Evolutionary conservation across 2,329 filamentous ascomycete species (phyloP).

Genomic region (Aureobasidium sp.): DNA sequence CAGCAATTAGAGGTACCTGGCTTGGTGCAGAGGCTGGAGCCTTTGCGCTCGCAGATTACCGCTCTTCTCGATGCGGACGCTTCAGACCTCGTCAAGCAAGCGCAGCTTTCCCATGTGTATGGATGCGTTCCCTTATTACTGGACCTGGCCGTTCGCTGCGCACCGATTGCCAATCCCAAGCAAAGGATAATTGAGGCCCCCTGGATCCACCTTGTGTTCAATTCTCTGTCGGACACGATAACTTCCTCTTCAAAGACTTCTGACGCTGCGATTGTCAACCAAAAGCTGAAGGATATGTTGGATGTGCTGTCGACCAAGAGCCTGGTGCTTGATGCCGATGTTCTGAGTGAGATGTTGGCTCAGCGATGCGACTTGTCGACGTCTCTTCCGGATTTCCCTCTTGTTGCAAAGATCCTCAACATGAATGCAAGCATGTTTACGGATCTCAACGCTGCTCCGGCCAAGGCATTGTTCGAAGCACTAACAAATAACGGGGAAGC

Average conservation of each 20-base stretch:
- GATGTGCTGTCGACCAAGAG: constrained; percentile 16
- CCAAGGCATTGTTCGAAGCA: constrained; percentile 15
- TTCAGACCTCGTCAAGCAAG: neutral
- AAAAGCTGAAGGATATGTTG: constrained; percentile 23
- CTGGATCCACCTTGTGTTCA: constrained; percentile 39
- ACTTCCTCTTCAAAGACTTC: constrained; percentile 23
- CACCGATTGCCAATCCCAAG: constrained; percentile 34
- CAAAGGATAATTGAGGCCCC: constrained; percentile 35
- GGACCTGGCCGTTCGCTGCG: constrained; percentile 36
- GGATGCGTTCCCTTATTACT: constrained; percentile 25
- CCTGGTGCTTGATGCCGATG: neutral
- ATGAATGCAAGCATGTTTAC: constrained; percentile 44
- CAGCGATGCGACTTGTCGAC: constrained; percentile 1
- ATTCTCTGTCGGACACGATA: constrained; percentile 25
- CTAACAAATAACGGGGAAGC: neutral
- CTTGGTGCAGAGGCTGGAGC: neutral
- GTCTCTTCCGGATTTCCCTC: constrained; percentile 31
- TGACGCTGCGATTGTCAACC: constrained; percentile 19
- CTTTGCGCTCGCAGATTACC: constrained; percentile 7
- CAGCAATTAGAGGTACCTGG: constrained; percentile 12
- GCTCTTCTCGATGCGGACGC: neutral
- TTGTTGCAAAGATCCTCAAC: constrained; percentile 38
- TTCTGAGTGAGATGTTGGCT: neutral
- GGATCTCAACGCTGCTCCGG: constrained; percentile 14
- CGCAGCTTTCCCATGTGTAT: neutral